These are phyloP conservation scores for Setomelanomma holmii DNA, from an alignment of 2,329 filamentous ascomycete genomes.

Conservation along the genomic window DNA sequence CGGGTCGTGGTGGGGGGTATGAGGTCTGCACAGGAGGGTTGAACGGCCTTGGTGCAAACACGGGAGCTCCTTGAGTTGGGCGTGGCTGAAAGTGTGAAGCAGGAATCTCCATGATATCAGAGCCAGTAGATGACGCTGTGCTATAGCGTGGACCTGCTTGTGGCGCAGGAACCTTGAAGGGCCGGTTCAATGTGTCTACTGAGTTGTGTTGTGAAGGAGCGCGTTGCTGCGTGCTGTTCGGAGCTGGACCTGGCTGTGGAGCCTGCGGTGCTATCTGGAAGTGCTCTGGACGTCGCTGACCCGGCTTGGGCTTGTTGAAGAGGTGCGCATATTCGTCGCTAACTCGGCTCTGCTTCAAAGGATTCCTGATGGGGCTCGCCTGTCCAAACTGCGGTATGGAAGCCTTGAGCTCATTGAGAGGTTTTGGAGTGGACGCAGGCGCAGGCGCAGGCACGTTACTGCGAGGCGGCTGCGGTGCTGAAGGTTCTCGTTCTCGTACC, in stretches of 20 bases:
- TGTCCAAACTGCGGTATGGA: constrained; percentile 61
- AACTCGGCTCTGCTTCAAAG: constrained; percentile 47
- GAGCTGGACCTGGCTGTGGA: constrained; percentile 26
- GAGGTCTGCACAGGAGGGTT: constrained; percentile 55
- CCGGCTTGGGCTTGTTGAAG: constrained; percentile 61
- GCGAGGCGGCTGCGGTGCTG: constrained; percentile 43
- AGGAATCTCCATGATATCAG: constrained; percentile 46
- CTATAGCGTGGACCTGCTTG: constrained; percentile 32
- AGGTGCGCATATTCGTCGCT: constrained; percentile 46
- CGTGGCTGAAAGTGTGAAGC: constrained; percentile 42
- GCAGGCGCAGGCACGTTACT: constrained; percentile 24
- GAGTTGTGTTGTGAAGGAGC: constrained; percentile 6
- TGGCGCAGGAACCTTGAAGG: constrained; percentile 23
- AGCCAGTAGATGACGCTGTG: constrained; percentile 34
- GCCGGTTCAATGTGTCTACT: constrained; percentile 12
- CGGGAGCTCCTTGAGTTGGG: constrained; percentile 33
- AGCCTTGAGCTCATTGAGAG: constrained; percentile 42
- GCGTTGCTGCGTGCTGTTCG: constrained; percentile 7
- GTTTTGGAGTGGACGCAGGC: constrained; percentile 30
- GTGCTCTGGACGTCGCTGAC: constrained; percentile 59
- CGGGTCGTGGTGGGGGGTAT: constrained; percentile 58
- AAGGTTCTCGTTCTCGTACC: constrained; percentile 60
- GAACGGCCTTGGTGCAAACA: constrained; percentile 58
- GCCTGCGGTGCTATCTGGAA: constrained; percentile 47
- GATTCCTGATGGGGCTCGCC: constrained; percentile 63